phyloP scores from a whole-genome alignment of 2,329 filamentous ascomycete species.

The Taxawa tesnikishii region DNA sequence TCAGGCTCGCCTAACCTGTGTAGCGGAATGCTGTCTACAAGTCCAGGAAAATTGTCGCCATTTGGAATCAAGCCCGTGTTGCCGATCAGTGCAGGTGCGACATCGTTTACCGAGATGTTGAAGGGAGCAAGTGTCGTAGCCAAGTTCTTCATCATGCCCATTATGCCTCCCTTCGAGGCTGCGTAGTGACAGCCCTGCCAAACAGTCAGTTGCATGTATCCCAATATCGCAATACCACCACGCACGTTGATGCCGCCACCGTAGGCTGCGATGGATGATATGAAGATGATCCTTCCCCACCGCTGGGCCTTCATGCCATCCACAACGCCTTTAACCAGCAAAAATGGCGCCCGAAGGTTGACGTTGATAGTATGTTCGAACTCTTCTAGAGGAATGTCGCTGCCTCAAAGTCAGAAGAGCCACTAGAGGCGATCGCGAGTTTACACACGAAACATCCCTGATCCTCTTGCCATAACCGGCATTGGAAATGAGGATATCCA shows the following conservation, averaged over 20 bases:
- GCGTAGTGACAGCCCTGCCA: constrained; percentile 14
- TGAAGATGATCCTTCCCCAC: constrained; percentile 54
- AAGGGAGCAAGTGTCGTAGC: constrained; percentile 45
- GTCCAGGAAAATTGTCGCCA: constrained; percentile 36
- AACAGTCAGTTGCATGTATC: too few species aligned
- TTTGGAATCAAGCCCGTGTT: constrained; percentile 45
- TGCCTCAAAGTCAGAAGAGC: constrained; percentile 19
- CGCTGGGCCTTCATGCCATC: constrained; percentile 46
- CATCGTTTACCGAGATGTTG: constrained; percentile 55
- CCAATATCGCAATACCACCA: too few species aligned
- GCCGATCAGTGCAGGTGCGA: constrained; percentile 57
- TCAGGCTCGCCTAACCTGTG: constrained; percentile 45
- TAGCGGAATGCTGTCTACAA: constrained; percentile 48
- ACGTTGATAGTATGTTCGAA: constrained; percentile 52
- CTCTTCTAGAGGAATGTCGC: constrained; percentile 50
- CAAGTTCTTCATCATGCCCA: constrained; percentile 54
- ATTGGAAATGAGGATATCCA: constrained; percentile 54
- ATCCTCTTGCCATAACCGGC: constrained; percentile 55
- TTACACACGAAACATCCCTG: constrained; percentile 18
- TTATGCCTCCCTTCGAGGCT: constrained; percentile 32
- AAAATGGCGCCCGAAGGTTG: constrained; percentile 50
- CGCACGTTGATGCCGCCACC: constrained; percentile 49
- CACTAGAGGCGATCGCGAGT: background rate
- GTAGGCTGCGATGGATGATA: constrained; percentile 50
- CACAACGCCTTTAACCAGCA: constrained; percentile 48